Evolutionary conservation across 2,329 filamentous ascomycete genomes (phyloP).

Genomic region (Ceratocystis papillata): DNA sequence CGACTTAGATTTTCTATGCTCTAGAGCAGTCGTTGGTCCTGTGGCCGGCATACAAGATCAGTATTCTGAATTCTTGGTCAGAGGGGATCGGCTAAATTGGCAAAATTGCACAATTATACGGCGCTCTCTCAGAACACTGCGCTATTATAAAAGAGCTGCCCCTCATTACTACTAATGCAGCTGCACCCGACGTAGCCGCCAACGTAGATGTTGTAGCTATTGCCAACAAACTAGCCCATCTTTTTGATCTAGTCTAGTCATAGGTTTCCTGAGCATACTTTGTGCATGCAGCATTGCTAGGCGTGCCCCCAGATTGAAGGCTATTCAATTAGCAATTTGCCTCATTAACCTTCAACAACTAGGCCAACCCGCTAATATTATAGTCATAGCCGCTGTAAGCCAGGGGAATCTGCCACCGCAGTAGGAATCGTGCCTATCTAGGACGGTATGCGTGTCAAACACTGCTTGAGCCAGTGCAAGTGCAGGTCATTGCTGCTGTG

Average conservation of each 20-base stretch:
- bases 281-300: conserved; percentile 57
- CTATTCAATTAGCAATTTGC: conserved; percentile 49
- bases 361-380: conserved; percentile 46
- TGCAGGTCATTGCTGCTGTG: conserved; percentile 49
- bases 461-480: conserved; percentile 50
- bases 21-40: conserved; percentile 27
- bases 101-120: conserved; percentile 49
- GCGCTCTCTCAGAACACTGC: conserved; percentile 44
- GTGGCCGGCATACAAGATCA: too few relatives aligned
- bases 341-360: background rate
- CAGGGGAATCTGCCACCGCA: conserved; percentile 69
- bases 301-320: conserved; percentile 56
- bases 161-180: conserved; percentile 43
- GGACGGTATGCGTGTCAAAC: conserved; percentile 49
- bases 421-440: conserved; percentile 51
- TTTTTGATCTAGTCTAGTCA: conserved; percentile 50
- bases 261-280: conserved; percentile 46
- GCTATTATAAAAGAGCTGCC: conserved; percentile 47
- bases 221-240: conserved; percentile 37
- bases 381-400: conserved; percentile 68
- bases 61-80: too few relatives aligned
- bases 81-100: conserved; percentile 26
- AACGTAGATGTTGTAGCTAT: conserved; percentile 49
- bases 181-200: conserved; percentile 42
- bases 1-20: conserved; percentile 43